These are phyloP conservation scores for Coffea eugenioides DNA, from an alignment of 257 asterid genomes.

Conservation along the genomic window DNA sequence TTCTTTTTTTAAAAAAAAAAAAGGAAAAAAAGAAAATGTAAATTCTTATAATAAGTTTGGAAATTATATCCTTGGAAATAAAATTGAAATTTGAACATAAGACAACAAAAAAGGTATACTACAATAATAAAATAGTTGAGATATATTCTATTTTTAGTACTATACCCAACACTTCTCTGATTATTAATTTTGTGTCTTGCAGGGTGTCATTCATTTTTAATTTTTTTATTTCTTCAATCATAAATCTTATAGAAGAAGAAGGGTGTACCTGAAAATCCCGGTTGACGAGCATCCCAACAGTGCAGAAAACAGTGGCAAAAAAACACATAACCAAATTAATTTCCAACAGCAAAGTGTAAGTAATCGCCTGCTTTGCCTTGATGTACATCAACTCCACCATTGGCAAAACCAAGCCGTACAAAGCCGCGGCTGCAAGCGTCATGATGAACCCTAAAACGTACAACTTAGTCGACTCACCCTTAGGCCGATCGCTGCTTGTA, in stretches of 20 bases:
- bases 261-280: constrained; percentile 21
- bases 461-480: constrained; percentile 15
- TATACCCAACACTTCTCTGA: background rate
- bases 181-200: background rate
- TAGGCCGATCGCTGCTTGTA: constrained; percentile 20
- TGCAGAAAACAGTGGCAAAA: constrained; percentile 24
- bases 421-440: constrained; percentile 25
- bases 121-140: background rate
- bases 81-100: background rate
- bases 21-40: background rate
- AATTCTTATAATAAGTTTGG: background rate
- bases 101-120: background rate
- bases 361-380: constrained; percentile 24
- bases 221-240: background rate
- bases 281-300: constrained; percentile 27
- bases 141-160: background rate
- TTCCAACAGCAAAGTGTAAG: constrained; percentile 25
- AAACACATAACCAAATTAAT: constrained; percentile 23
- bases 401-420: constrained; percentile 27
- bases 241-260: background rate
- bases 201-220: background rate
- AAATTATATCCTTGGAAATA: background rate
- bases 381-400: constrained; percentile 25
- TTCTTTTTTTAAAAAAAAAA: background rate
- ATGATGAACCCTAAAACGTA: constrained; percentile 26